phyloP scores from a whole-genome alignment of 2,329 filamentous ascomycete species.

The Beauveria sp. region DNA sequence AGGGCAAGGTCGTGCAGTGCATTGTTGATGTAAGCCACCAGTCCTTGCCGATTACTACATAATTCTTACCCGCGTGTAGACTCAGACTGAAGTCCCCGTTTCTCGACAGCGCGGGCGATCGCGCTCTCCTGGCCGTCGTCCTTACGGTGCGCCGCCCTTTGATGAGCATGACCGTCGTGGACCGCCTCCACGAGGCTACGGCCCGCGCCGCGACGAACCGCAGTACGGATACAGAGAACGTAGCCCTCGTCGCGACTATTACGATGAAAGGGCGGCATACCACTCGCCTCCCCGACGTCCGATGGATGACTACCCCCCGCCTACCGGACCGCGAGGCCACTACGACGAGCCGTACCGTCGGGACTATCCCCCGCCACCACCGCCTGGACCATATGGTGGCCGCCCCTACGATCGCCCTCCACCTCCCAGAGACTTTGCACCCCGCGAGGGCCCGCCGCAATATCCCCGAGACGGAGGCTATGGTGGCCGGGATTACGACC shows the following conservation, averaged over 20 bases:
- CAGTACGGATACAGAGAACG: constrained; percentile 80
- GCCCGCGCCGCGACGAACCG: constrained; percentile 60
- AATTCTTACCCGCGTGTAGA: constrained; percentile 37
- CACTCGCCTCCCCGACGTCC: constrained; percentile 73
- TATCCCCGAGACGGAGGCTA: constrained; percentile 26
- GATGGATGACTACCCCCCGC: constrained; percentile 64
- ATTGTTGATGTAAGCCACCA: constrained; percentile 67
- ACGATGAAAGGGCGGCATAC: constrained; percentile 74
- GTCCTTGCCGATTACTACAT: background rate
- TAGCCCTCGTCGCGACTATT: constrained; percentile 80
- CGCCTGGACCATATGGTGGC: constrained; percentile 52
- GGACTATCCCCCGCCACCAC: constrained; percentile 57
- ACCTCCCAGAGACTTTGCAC: constrained; percentile 40
- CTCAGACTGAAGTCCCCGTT: constrained; percentile 65
- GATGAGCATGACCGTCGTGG: constrained; percentile 83
- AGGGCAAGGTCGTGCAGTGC: constrained; percentile 79
- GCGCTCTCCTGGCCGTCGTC: constrained; percentile 61
- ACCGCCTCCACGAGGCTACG: constrained; percentile 70
- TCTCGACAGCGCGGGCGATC: constrained; percentile 66
- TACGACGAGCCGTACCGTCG: constrained; percentile 74
- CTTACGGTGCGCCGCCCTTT: constrained; percentile 58
- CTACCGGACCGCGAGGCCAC: constrained; percentile 51
- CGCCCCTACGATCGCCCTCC: constrained; percentile 50
- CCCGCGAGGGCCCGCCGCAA: constrained; percentile 38
- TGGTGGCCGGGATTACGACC: constrained; percentile 41